phyloP scores from a whole-genome alignment of 202 grass and related monocot species.

The Cymbopogon flexuosus region DNA sequence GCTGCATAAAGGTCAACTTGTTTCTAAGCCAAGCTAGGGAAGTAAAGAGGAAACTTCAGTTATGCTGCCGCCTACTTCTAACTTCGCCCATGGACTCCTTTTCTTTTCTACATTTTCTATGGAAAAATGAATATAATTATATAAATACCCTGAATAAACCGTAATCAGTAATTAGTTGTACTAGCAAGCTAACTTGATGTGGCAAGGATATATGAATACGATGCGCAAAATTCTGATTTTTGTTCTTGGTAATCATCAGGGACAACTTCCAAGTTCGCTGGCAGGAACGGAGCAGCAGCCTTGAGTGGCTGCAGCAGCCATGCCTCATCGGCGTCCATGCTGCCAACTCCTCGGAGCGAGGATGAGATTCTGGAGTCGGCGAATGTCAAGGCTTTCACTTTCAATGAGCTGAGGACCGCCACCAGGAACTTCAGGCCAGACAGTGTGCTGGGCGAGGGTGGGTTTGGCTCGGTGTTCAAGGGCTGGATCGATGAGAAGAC shows the following conservation, averaged over 20 bases:
- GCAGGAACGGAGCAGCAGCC: slow-evolving; percentile 40
- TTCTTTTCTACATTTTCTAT: too few species aligned
- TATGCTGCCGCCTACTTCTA: not conserved
- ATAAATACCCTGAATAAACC: not conserved
- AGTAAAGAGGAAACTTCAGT: not conserved
- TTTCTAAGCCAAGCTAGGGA: not conserved
- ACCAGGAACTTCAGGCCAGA: slow-evolving; percentile 83
- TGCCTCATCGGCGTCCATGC: slow-evolving; percentile 44
- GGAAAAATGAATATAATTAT: too few species aligned
- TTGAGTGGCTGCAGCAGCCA: slow-evolving; percentile 53
- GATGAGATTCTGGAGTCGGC: slow-evolving; percentile 72
- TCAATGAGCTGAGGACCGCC: slow-evolving; percentile 63
- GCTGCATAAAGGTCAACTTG: not conserved
- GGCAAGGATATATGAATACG: not conserved
- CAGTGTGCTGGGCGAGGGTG: slow-evolving; percentile 75
- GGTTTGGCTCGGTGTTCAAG: slow-evolving; percentile 86
- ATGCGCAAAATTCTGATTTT: not conserved
- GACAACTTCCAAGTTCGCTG: slow-evolving; percentile 22
- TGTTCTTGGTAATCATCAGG: slow-evolving; percentile 13
- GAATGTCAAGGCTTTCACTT: slow-evolving; percentile 74
- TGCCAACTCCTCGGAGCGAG: slow-evolving; percentile 59
- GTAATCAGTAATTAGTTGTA: not conserved
- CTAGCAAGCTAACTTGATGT: not conserved
- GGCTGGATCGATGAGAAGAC: slow-evolving; percentile 92
- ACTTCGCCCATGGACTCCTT: not conserved